Base-by-base conservation (phyloP, 805 yeast genomes). In the Jamesozyma spencerorum region DNA sequence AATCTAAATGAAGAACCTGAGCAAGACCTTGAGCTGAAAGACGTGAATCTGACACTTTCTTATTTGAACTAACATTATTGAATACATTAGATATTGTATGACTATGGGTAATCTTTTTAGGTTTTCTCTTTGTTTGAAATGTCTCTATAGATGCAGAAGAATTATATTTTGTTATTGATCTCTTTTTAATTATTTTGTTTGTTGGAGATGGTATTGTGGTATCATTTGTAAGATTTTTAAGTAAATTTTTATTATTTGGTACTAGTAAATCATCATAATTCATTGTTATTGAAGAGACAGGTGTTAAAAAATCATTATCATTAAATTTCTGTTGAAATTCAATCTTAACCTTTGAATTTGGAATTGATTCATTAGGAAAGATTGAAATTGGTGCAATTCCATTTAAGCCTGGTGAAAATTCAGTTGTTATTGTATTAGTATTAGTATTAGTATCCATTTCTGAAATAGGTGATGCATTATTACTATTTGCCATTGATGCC, bases 21-120 rank as follows among this genome's bases (percentile, higher is more conserved):
- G 80, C 72, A 20, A 79, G 60, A 38, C 77, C 79, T 28, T 66
- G 68, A 3, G 78, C 64, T 13, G 83, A 79, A 24, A 79, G 55
- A 44, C 85, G 60, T 3, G 83, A 75, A 48, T 75, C 79, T 22
- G 70, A 57, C 4, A 60, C 58, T 36, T 53, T 55, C 34, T 53
- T 53, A 22, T 40, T 38, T 15, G n/a, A 17, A 6, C 31, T 27
- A 10, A 39, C 12, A 24, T 34, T 39, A 15, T 39, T 39, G 12
- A 32, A n/a, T 11, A 34, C 20, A 24, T 34, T 39, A 11, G 43
- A 22, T 7, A 40, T 40, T 10, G 37, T 40, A 18, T 40, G 43
- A 17, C 43, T 40, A 29, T 40, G 43, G 7, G 31, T n/a, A 10
- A n/a, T 29, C 27, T 37, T 40, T 35, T 36, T 40, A 5, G 20